Evolutionary conservation across 768 basidiomycete genomes (phyloP).

Genomic region (Rossbeevera mucosa): DNA sequence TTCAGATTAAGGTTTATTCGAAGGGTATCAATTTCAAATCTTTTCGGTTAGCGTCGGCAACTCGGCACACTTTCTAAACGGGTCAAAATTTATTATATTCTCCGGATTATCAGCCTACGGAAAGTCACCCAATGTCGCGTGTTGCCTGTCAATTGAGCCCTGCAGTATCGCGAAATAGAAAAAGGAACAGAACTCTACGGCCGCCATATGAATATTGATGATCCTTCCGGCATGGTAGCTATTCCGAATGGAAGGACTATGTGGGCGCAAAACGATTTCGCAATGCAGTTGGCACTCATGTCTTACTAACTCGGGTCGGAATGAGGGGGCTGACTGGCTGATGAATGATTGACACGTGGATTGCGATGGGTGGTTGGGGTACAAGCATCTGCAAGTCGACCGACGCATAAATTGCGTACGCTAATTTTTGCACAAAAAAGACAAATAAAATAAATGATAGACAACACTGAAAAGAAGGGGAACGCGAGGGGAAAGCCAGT

Average conservation of each 20-base stretch:
- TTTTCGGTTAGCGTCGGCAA: too few relatives aligned
- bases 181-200: not conserved
- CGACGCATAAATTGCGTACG: not conserved
- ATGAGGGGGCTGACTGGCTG: not conserved
- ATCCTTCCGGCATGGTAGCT: slow-evolving; percentile 17
- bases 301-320: not conserved
- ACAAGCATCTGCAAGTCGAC: not conserved
- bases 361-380: not conserved
- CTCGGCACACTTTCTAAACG: too few relatives aligned
- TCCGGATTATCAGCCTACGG: too few relatives aligned
- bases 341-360: slow-evolving; percentile 9
- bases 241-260: not conserved
- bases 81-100: too few relatives aligned
- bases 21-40: too few relatives aligned
- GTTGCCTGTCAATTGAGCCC: not conserved
- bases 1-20: too few relatives aligned
- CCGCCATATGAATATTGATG: not conserved
- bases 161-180: not conserved
- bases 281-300: not conserved
- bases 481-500: not conserved
- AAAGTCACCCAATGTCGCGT: not conserved
- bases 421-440: not conserved
- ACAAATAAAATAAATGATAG: not conserved
- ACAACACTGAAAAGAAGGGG: not conserved
- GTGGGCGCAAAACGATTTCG: slow-evolving; percentile 13